Percentiles rank a stretch among this genome's conserved stretches.
Conservation (phyloP, 2,329 filamentous ascomycete species). For the Fusarium sp. region DNA sequence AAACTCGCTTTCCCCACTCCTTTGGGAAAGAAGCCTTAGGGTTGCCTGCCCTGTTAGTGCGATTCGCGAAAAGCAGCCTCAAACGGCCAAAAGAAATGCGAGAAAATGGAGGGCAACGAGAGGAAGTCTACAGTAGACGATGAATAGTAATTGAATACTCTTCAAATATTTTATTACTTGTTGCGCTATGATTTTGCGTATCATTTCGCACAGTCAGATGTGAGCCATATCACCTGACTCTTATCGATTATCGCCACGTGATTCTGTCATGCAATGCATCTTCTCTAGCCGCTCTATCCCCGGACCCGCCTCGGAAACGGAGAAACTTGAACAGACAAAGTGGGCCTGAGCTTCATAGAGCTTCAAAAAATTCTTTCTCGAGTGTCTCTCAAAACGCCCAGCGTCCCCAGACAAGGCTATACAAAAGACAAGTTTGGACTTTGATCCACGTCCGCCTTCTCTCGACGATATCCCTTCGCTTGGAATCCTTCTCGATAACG, state of each 20-base stretch:
- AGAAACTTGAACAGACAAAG: slow-evolving; percentile 40
- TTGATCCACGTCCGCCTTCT: slow-evolving; percentile 46
- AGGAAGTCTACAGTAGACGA: rapidly evolving
- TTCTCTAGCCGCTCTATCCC: slow-evolving; percentile 17
- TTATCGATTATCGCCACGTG: slow-evolving; percentile 38
- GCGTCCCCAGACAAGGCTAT: slow-evolving; percentile 46
- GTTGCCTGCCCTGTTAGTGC: slow-evolving; percentile 53
- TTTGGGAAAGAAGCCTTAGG: slow-evolving; percentile 54
- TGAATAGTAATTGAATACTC: neutral
- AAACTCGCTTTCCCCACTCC: slow-evolving; percentile 59
- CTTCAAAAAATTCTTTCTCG: slow-evolving; percentile 56
- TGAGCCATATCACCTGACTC: slow-evolving; percentile 42
- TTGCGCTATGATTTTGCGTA: neutral
- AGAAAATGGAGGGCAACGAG: neutral
- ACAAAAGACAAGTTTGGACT: slow-evolving; percentile 48
- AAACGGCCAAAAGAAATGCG: slow-evolving; percentile 21
- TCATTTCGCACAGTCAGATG: neutral
- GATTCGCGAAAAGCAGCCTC: neutral
- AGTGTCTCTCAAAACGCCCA: slow-evolving; percentile 43
- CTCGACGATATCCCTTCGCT: slow-evolving; percentile 35
- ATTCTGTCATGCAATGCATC: neutral
- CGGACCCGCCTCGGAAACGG: slow-evolving; percentile 38
- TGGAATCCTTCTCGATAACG: slow-evolving; percentile 32
- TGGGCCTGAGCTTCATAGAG: slow-evolving; percentile 47
- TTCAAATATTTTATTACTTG: neutral